Base-by-base conservation (phyloP, 2,329 filamentous ascomycete species). In the Diaporthe aspalathi region DNA sequence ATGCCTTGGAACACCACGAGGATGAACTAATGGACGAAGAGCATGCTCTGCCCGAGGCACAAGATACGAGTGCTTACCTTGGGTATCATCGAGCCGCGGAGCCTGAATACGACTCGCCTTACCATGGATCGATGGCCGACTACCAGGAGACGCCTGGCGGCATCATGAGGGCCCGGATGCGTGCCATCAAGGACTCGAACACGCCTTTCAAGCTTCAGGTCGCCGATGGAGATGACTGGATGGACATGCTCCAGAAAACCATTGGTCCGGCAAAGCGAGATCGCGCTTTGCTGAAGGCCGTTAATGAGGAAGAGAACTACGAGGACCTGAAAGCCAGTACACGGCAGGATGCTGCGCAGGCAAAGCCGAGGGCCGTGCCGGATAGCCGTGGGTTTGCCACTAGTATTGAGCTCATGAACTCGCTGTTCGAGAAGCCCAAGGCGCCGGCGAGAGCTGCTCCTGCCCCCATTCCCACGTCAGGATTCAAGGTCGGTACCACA, bases 331-430 rank as follows among this genome's bases (percentile, higher is more conserved):
- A 79, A 68, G 79, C 76, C 56, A 75, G 74, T 74, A 74, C 52
- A 74, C 74, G 74, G 77, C 77, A 71, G 78, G 84, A 70, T 63
- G 74, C 76, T 6, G 72, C 75, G 8, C 76, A 76, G 1, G 74
- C 76, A 32, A 82, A 80, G 68, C 80, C 79, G 50, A 79, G 79
- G 49, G 74, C 79, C 32, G 77, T 81, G 22, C 73, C 81, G 49
- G 87, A 89, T 76, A 85, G 87, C 68, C 89, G 89, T 74, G 91
- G 92, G 0, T 95, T 97, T 81, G 89, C 91, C 24, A 97, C 93
- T 24, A 95, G 93, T 78, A 97, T 98, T 83, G 96, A 98, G 84
- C 85, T 98, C 80, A 98, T 97, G 94, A 95, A 97, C 80, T 97
- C 94, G 60, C 85, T 98, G 70, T 98, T 97, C 82, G 92, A 93